These are phyloP conservation scores for Cajanus cajan DNA, from an alignment of 306 rosid species.

Conservation along the genomic window DNA sequence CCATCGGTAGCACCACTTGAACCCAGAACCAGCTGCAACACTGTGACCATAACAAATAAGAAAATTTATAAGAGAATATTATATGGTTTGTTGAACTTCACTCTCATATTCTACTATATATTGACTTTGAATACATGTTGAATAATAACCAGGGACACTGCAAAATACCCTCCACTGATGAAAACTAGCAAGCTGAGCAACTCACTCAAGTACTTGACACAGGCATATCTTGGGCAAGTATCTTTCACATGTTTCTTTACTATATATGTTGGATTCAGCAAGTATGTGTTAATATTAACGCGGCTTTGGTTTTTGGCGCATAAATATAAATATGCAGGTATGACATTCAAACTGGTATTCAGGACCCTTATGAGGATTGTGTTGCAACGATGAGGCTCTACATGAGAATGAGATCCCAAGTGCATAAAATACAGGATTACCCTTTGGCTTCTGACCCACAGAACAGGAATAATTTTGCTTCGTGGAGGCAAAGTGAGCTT, in stretches of 20 bases:
- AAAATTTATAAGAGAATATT: too few relatives aligned
- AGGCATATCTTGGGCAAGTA: conserved; percentile 86
- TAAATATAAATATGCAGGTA: conserved; percentile 46
- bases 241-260: not conserved
- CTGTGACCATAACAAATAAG: too few relatives aligned
- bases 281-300: not conserved
- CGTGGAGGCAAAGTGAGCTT: conserved; percentile 72
- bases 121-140: not conserved
- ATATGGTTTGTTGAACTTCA: not conserved
- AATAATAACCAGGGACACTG: conserved; percentile 69
- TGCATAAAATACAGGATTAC: conserved; percentile 54
- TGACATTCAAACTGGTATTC: conserved; percentile 84
- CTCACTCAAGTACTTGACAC: conserved; percentile 86
- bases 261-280: not conserved
- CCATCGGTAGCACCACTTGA: too few relatives aligned
- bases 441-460: conserved; percentile 76
- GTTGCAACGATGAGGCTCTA: conserved; percentile 82
- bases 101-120: not conserved
- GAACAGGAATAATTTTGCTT: conserved; percentile 69
- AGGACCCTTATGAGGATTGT: conserved; percentile 88
- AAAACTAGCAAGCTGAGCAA: conserved; percentile 96
- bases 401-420: conserved; percentile 75
- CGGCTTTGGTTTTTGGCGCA: not conserved
- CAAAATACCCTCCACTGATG: conserved; percentile 94
- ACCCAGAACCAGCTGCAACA: too few relatives aligned